phyloP scores from a whole-genome alignment of 2,329 filamentous ascomycete species.

The Coniochaeta ligniaria region DNA sequence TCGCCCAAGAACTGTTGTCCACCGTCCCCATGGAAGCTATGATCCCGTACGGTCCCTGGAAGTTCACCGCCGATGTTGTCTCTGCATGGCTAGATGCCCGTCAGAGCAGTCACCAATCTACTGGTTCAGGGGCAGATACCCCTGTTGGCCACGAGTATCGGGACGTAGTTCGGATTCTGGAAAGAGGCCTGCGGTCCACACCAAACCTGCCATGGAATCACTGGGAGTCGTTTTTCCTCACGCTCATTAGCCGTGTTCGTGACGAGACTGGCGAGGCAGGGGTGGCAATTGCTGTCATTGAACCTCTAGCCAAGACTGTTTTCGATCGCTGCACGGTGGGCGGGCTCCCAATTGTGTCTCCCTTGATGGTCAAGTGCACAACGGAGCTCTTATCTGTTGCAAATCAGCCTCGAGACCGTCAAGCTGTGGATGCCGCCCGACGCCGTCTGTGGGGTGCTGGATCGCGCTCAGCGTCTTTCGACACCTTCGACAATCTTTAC shows the following conservation, averaged over 20 bases:
- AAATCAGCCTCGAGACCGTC: constrained; percentile 50
- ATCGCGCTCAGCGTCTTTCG: constrained; percentile 29
- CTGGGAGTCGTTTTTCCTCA: constrained; percentile 50
- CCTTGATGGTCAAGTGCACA: constrained; percentile 24
- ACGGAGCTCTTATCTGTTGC: constrained; percentile 38
- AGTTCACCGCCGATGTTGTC: constrained; percentile 40
- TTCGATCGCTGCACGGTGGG: constrained; percentile 25
- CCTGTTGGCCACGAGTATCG: constrained; percentile 63
- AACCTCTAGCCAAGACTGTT: constrained; percentile 58
- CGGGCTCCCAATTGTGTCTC: constrained; percentile 9
- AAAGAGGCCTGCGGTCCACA: constrained; percentile 47
- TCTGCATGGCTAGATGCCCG: constrained; percentile 31
- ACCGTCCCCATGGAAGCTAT: constrained; percentile 35
- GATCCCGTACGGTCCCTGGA: constrained; percentile 43
- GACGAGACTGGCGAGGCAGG: constrained; percentile 61
- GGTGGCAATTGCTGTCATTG: constrained; percentile 59
- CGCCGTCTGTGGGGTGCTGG: constrained; percentile 58
- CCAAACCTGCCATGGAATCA: constrained; percentile 36
- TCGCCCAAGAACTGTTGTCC: constrained; percentile 45
- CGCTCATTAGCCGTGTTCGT: constrained; percentile 48
- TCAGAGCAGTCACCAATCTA: constrained; percentile 28
- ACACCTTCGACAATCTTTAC: constrained; percentile 64
- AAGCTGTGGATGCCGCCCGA: constrained; percentile 58
- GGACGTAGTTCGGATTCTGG: constrained; percentile 60
- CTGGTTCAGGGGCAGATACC: constrained; percentile 31